Percentiles rank a stretch among this genome's conserved stretches.
These are phyloP conservation scores for Hyphopichia pseudoburtonii DNA, from an alignment of 1,139 yeast species.

Conservation along the genomic window DNA sequence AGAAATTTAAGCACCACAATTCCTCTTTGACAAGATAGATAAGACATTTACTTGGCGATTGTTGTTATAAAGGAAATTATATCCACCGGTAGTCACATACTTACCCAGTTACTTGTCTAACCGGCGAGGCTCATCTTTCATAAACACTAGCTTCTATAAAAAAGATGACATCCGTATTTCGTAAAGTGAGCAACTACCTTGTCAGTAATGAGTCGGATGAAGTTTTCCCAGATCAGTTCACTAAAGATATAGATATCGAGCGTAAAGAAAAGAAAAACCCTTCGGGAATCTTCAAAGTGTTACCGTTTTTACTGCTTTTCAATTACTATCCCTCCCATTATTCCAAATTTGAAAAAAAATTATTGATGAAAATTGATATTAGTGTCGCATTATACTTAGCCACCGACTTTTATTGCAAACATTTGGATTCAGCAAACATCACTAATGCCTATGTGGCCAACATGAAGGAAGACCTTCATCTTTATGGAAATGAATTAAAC, in stretches of 20 bases:
- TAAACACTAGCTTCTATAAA: too few relatives aligned
- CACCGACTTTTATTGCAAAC: conserved; percentile 16
- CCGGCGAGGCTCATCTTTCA: too few relatives aligned
- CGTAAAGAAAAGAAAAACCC: neutral
- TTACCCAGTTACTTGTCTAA: neutral
- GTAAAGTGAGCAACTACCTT: neutral
- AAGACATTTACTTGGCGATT: too few relatives aligned
- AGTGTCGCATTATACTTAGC: conserved; percentile 1
- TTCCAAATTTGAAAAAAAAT: neutral
- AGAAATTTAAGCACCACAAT: too few relatives aligned
- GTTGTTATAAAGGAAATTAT: too few relatives aligned
- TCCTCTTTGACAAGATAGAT: too few relatives aligned
- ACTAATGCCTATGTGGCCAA: conserved; percentile 24
- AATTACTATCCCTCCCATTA: neutral
- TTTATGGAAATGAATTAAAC: conserved; percentile 17
- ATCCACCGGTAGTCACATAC: neutral
- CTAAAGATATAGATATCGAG: neutral
- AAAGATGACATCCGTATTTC: neutral
- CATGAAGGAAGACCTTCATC: conserved; percentile 16
- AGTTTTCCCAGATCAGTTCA: neutral
- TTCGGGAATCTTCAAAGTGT: neutral
- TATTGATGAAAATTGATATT: neutral
- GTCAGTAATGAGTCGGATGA: neutral
- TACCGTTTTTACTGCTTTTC: neutral
- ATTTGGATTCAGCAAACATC: conserved; percentile 17